Base-by-base conservation (phyloP, 2,329 filamentous ascomycete species). In the Diplocarpon mali region DNA sequence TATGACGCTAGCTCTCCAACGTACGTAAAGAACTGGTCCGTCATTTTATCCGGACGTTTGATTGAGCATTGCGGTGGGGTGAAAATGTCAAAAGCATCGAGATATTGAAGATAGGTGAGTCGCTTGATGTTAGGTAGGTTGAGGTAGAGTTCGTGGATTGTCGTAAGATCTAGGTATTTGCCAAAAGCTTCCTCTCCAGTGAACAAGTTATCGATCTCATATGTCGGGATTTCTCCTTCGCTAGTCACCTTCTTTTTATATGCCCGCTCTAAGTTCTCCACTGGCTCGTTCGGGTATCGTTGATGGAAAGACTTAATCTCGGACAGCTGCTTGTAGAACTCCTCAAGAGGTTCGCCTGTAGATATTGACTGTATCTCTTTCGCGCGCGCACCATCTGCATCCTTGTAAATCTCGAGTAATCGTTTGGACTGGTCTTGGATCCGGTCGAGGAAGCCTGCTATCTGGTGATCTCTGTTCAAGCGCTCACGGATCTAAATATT, bases 151-250 rank as follows among this genome's bases (percentile, higher is more conserved):
- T 96, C 90, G 64, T 96, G 89, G 54, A 80, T 76, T 32, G 72
- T 75, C 14, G 83, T 90, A 38, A 98, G 68, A 63, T 98, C 92
- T 58, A 98, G 85, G 65, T 86, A 98, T 55, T 87, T 83, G 35
- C 92, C 92, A 58, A 84, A 95, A 0, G 83, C 83, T 64, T 98
- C 92, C 65, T 98, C 93, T 50, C 92, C 92, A 0, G 88, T 94
- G 65, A 98, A 98, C 70, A 96, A 83, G 46, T 78, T 79, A 60
- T 96, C 90, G 38, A 95, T 81, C 42, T 89, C 78, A 35, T 76
- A 78, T 3, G 75, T 71, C 45, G 76, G 64, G 1, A 72, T 68
- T 38, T 83, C 77, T 40, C 78, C 76, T 52, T 83, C 80, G 35
- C 79, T 78, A 11, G 72, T 74, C 35, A 73, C 69, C 46, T 74